phyloP scores from a whole-genome alignment of 2,329 filamentous ascomycete genomes.

The Karstenula rhodostoma region DNA sequence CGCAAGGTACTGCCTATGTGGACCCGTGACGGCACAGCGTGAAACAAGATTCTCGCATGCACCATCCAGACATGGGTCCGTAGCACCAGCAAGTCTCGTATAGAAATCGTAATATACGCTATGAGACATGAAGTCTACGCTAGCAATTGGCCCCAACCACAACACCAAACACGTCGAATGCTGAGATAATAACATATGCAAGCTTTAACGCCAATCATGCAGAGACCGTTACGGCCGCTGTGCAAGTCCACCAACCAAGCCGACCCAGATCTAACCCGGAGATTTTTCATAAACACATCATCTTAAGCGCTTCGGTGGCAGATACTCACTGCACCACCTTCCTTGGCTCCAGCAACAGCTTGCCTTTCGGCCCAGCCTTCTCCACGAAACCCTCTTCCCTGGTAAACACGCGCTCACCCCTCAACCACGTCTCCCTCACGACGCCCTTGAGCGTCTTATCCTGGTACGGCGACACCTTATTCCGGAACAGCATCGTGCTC shows the following conservation, averaged over 20 bases:
- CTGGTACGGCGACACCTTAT: conserved; percentile 91
- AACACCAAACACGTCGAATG: background rate
- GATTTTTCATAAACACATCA: background rate
- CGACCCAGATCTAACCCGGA: background rate
- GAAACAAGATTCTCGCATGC: background rate
- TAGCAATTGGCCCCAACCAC: background rate
- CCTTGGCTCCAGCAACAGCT: conserved; percentile 61
- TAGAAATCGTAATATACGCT: background rate
- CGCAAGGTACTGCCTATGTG: no score
- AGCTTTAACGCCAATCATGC: background rate
- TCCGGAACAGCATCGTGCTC: conserved; percentile 93
- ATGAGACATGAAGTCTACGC: background rate
- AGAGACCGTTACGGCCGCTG: background rate
- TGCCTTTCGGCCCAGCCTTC: conserved; percentile 60
- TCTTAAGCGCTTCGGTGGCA: background rate
- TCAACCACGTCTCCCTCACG: conserved; percentile 85
- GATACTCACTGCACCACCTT: conserved; percentile 26
- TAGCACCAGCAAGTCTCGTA: background rate
- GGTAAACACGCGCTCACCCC: conserved; percentile 77
- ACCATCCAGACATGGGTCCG: background rate
- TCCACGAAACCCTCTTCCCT: conserved; percentile 71
- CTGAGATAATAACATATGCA: conserved; percentile 18
- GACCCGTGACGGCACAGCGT: no score
- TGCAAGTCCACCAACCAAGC: background rate
- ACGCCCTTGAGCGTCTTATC: conserved; percentile 79